A percentile compares a stretch with the other conserved stretches of the same genome.
These are phyloP conservation scores for Wickerhamiella domercqiae DNA, from an alignment of 805 yeast species.

Conservation along the genomic window DNA sequence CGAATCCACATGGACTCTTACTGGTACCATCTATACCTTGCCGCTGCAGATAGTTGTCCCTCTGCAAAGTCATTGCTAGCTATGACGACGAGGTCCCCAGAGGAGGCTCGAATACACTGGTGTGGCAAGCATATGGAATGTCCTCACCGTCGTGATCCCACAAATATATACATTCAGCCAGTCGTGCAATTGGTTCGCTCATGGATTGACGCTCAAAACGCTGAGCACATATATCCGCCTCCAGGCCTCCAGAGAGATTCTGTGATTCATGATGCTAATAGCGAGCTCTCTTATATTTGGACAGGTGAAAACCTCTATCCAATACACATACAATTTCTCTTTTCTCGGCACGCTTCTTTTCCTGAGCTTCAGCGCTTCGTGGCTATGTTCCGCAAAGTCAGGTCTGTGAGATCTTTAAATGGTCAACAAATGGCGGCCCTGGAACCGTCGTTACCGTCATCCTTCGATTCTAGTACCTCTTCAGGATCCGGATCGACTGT, in stretches of 20 bases:
- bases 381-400: slow-evolving; percentile 8
- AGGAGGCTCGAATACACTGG: slow-evolving; percentile 15
- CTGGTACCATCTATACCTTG: slow-evolving; percentile 15
- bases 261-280: background rate
- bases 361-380: slow-evolving; percentile 16
- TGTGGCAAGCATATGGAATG: slow-evolving; percentile 14
- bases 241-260: background rate
- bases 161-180: slow-evolving; percentile 16
- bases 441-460: background rate
- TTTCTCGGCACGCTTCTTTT: slow-evolving; percentile 23
- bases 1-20: slow-evolving; percentile 24
- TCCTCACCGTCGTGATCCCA: slow-evolving; percentile 3
- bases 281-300: slow-evolving; percentile 7
- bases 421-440: slow-evolving; percentile 6
- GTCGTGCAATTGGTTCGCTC: background rate
- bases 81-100: slow-evolving; percentile 10
- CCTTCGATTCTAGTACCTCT: background rate
- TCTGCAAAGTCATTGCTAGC: slow-evolving; percentile 12
- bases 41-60: slow-evolving; percentile 16
- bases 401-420: slow-evolving; percentile 3
- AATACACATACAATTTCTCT: slow-evolving; percentile 13
- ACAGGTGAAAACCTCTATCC: slow-evolving; percentile 3
- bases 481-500: background rate
- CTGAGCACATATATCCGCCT: slow-evolving; percentile 1
- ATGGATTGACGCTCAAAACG: background rate